These are phyloP conservation scores for Dactylellina parvicollis DNA, from an alignment of 2,329 filamentous ascomycete genomes.

Conservation along the genomic window DNA sequence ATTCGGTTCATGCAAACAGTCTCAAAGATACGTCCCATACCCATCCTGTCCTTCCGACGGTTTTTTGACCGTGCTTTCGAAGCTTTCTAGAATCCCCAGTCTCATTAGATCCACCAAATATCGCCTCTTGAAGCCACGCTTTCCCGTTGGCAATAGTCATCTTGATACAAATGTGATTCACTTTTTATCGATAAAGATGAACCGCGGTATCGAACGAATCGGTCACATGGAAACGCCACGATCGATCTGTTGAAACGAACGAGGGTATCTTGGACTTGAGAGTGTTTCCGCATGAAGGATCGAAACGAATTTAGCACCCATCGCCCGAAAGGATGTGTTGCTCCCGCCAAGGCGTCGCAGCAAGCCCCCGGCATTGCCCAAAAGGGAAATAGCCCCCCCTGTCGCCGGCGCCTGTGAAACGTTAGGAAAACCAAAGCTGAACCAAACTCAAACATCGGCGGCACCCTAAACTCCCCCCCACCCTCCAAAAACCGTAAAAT, in stretches of 20 bases:
- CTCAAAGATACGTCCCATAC: too few species aligned
- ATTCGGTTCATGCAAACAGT: too few species aligned
- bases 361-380: slow-evolving; percentile 27
- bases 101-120: too few species aligned
- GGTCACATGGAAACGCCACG: slow-evolving; percentile 16
- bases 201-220: not conserved
- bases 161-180: too few species aligned
- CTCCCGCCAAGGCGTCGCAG: slow-evolving; percentile 44
- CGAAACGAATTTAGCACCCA: slow-evolving; percentile 43
- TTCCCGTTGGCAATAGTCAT: too few species aligned
- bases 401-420: slow-evolving; percentile 51
- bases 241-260: slow-evolving; percentile 48
- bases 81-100: too few species aligned
- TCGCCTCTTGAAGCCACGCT: too few species aligned
- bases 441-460: slow-evolving; percentile 49
- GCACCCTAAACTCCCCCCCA: slow-evolving; percentile 27
- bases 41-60: too few species aligned
- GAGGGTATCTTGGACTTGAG: slow-evolving; percentile 7
- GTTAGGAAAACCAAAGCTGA: slow-evolving; percentile 45
- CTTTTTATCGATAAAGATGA: slow-evolving; percentile 13
- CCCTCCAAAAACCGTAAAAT: not conserved
- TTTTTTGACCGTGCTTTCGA: too few species aligned
- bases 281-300: slow-evolving; percentile 34
- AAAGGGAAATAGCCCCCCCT: slow-evolving; percentile 40
- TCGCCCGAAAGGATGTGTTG: slow-evolving; percentile 42